Evolutionary conservation across 768 basidiomycete genomes (phyloP).

Genomic region (Panus rudis): DNA sequence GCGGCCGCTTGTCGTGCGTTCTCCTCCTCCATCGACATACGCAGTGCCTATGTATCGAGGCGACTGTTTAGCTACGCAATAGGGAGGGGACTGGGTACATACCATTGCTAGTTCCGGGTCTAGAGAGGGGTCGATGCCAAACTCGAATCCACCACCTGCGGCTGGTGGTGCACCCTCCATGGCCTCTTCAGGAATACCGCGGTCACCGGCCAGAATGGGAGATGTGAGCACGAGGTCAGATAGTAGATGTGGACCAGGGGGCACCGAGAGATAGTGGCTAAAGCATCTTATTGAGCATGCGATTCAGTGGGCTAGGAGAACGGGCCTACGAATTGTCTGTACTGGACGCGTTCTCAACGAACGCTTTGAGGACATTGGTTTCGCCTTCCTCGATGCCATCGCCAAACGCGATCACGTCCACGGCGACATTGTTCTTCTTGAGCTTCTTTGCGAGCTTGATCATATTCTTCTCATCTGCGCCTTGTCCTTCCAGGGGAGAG

Average conservation of each 20-base stretch:
- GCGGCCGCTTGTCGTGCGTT: conserved; percentile 63
- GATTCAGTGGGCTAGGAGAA: too few species aligned
- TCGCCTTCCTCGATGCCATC: conserved; percentile 79
- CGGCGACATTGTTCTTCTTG: conserved; percentile 98
- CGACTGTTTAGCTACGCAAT: background rate
- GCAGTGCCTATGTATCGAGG: conserved; percentile 60
- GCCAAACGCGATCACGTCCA: conserved; percentile 88
- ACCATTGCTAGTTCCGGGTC: conserved; percentile 98
- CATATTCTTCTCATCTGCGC: conserved; percentile 72
- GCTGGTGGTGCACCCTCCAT: conserved; percentile 37
- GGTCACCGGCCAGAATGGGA: conserved; percentile 75
- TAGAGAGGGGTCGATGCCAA: conserved; percentile 89
- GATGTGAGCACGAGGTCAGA: conserved; percentile 81
- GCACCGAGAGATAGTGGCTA: conserved; percentile 78
- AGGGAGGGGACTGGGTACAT: conserved; percentile 15
- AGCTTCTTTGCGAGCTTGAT: conserved; percentile 91
- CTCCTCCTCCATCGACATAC: conserved; percentile 96
- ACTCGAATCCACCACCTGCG: conserved; percentile 58
- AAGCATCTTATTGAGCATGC: background rate
- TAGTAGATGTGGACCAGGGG: conserved; percentile 71
- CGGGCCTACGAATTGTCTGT: conserved; percentile 78
- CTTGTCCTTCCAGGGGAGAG: conserved; percentile 71
- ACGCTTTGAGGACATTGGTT: conserved; percentile 63
- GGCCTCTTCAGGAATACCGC: conserved; percentile 58
- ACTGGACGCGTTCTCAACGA: conserved; percentile 77